Conservation (phyloP, 2,329 filamentous ascomycete species). For the Akanthomyces muscarius region DNA sequence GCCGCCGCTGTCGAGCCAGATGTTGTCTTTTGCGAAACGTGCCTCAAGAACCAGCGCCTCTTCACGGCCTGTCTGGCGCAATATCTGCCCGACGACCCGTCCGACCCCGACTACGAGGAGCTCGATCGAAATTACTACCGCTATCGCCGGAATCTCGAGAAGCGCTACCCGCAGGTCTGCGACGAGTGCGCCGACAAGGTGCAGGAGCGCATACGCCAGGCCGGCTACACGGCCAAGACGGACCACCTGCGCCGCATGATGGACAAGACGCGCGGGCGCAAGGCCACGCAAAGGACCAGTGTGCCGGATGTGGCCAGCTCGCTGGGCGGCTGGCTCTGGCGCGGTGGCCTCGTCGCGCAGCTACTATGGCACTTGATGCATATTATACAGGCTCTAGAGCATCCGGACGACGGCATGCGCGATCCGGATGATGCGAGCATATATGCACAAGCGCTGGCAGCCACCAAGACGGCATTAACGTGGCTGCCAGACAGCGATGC, state of each 20-base stretch:
- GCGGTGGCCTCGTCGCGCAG: slow-evolving; percentile 43
- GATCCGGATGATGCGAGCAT: slow-evolving; percentile 30
- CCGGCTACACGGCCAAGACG: slow-evolving; percentile 79
- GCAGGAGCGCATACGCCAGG: slow-evolving; percentile 61
- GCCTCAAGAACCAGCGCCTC: slow-evolving; percentile 84
- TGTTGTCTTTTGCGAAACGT: slow-evolving; percentile 66
- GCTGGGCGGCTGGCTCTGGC: slow-evolving; percentile 46
- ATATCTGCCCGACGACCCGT: slow-evolving; percentile 64
- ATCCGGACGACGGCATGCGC: slow-evolving; percentile 29
- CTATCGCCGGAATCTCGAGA: slow-evolving; percentile 70
- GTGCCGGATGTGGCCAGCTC: slow-evolving; percentile 40
- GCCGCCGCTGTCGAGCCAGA: slow-evolving; percentile 24
- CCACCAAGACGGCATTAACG: slow-evolving; percentile 20
- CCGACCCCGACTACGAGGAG: slow-evolving; percentile 63
- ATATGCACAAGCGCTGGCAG: slow-evolving; percentile 16
- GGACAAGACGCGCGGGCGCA: slow-evolving; percentile 53
- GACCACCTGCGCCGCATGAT: slow-evolving; percentile 74
- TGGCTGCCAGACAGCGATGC: slow-evolving; percentile 38
- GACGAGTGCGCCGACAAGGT: slow-evolving; percentile 72
- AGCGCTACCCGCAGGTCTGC: slow-evolving; percentile 86
- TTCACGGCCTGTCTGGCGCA: slow-evolving; percentile 72
- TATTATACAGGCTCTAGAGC: slow-evolving; percentile 26
- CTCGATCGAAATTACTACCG: slow-evolving; percentile 65
- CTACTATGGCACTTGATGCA: slow-evolving; percentile 47
- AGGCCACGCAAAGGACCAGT: slow-evolving; percentile 29